Percentiles rank a stretch among this genome's conserved stretches.
These are phyloP conservation scores for Secale cereale DNA, from an alignment of 176 grass and related monocot species.

Conservation along the genomic window DNA sequence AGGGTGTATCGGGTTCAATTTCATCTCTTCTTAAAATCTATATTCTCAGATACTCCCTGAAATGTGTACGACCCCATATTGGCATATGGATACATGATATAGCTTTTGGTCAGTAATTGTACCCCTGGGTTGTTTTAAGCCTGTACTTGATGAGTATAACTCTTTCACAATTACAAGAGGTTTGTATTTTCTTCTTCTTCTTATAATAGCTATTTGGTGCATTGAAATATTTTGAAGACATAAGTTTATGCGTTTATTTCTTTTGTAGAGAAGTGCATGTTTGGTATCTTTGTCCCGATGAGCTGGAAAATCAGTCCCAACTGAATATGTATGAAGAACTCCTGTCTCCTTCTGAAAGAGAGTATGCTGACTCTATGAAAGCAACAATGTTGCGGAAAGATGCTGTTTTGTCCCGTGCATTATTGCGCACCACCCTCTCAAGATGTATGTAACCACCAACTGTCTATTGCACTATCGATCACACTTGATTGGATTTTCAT, in stretches of 20 bases:
- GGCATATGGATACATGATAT: neutral
- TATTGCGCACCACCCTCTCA: constrained; percentile 82
- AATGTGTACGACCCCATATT: neutral
- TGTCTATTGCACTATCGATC: neutral
- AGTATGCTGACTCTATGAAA: constrained; percentile 50
- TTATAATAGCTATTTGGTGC: neutral
- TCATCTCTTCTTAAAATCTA: neutral
- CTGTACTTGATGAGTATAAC: neutral
- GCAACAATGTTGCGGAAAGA: constrained; percentile 54
- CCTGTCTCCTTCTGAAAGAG: constrained; percentile 68
- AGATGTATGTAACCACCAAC: constrained; percentile 67
- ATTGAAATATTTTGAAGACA: neutral
- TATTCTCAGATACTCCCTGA: neutral
- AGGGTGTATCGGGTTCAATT: neutral
- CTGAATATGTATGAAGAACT: constrained; percentile 74
- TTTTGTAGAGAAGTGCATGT: constrained; percentile 74
- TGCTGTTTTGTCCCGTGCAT: constrained; percentile 60
- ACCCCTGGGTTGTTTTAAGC: neutral
- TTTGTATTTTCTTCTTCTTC: neutral
- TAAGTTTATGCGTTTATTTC: neutral
- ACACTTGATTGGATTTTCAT: neutral
- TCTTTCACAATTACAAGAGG: neutral
- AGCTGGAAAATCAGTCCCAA: constrained; percentile 59
- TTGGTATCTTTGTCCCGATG: constrained; percentile 86
- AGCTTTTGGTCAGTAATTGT: neutral